Evolutionary conservation across 768 basidiomycete genomes (phyloP).

Genomic region (Termitomyces sp.): DNA sequence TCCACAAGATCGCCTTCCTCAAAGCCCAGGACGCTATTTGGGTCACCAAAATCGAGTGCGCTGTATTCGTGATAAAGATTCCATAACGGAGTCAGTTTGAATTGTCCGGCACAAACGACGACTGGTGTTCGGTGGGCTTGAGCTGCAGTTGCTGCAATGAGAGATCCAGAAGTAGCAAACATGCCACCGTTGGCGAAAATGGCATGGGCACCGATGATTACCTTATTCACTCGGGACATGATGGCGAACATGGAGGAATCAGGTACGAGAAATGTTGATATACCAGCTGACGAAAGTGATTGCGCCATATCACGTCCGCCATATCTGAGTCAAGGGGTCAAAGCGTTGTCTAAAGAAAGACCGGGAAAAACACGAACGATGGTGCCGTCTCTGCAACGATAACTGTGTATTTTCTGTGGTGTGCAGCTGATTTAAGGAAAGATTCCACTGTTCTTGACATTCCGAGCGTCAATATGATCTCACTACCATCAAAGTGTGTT

Average conservation of each 20-base stretch:
- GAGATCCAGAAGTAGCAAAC: slow-evolving; percentile 83
- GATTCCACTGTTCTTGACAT: slow-evolving; percentile 91
- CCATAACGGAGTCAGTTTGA: slow-evolving; percentile 92
- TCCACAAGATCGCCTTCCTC: slow-evolving; percentile 77
- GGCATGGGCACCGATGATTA: slow-evolving; percentile 92
- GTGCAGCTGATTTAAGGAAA: slow-evolving; percentile 88
- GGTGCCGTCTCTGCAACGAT: slow-evolving; percentile 96
- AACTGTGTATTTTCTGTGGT: slow-evolving; percentile 89
- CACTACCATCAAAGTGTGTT: slow-evolving; percentile 41
- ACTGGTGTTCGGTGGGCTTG: slow-evolving; percentile 88
- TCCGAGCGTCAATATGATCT: slow-evolving; percentile 93
- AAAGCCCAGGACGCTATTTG: slow-evolving; percentile 58
- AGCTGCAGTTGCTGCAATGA: slow-evolving; percentile 83
- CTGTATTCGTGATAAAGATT: slow-evolving; percentile 84
- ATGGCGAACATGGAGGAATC: slow-evolving; percentile 95
- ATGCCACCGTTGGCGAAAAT: slow-evolving; percentile 96
- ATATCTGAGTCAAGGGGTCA: slow-evolving; percentile 44
- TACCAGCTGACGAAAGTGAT: slow-evolving; percentile 71
- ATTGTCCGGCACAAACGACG: slow-evolving; percentile 92
- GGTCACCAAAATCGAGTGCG: slow-evolving; percentile 75
- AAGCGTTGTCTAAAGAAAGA: slow-evolving; percentile 4
- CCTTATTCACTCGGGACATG: slow-evolving; percentile 96
- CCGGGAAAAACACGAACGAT: slow-evolving; percentile 50
- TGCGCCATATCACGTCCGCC: slow-evolving; percentile 83
- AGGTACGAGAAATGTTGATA: slow-evolving; percentile 95